Evolutionary conservation across 148 eudicot genomes (phyloP).

Genomic region (Dianthus caryophyllus): DNA sequence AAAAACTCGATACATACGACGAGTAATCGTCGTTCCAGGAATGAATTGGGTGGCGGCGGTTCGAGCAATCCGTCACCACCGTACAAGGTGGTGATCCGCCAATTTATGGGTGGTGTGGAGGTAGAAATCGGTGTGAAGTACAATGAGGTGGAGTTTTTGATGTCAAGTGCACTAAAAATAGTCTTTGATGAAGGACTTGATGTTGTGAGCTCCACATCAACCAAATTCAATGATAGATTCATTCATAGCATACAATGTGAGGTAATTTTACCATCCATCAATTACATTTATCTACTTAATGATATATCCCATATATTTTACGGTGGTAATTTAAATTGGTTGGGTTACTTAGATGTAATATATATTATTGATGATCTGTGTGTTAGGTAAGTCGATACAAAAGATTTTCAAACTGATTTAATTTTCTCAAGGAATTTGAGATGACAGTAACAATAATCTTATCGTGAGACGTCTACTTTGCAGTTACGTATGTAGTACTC

Average conservation of each 20-base stretch:
- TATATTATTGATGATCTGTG: no score
- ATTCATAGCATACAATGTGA: constrained; percentile 28
- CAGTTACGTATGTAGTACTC: no score
- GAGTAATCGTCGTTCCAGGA: background rate
- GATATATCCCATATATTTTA: no score
- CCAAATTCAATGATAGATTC: constrained; percentile 9
- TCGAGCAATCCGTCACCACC: constrained; percentile 9
- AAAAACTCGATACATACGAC: constrained; percentile 4
- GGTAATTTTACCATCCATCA: no score
- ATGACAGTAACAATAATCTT: no score
- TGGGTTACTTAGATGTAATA: no score
- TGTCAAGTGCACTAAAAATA: constrained; percentile 23
- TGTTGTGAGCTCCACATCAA: constrained; percentile 28
- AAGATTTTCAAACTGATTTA: no score
- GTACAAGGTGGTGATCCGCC: constrained; percentile 10
- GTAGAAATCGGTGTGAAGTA: constrained; percentile 17
- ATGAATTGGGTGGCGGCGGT: constrained; percentile 19
- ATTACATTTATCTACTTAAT: no score
- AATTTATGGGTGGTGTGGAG: constrained; percentile 19
- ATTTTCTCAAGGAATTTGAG: no score
- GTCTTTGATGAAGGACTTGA: constrained; percentile 28
- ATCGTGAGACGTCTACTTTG: no score
- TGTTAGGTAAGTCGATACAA: no score
- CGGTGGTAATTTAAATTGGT: no score
- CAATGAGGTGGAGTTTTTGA: constrained; percentile 13